Conservation (phyloP, 345 rosid species). For the Rhizophora mangle region DNA sequence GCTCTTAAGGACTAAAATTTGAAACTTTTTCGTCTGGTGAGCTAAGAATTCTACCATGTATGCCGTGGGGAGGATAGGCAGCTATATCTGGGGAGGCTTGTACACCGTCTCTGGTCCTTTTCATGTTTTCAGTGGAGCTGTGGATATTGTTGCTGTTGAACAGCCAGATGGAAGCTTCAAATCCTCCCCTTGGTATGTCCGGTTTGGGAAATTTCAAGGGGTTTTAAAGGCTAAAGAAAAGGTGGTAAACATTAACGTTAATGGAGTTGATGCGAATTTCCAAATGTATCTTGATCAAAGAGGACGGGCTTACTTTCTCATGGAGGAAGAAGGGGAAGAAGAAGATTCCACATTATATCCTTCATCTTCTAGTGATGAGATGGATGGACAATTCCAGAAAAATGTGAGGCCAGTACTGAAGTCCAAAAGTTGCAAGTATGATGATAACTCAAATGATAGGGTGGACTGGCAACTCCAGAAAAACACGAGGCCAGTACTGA, state of each 20-base stretch:
- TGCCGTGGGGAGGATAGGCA: slow-evolving; percentile 84
- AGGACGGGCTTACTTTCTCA: slow-evolving; percentile 85
- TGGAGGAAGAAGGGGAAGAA: slow-evolving; percentile 51
- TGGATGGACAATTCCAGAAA: slow-evolving; percentile 33
- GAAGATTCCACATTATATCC: slow-evolving; percentile 40
- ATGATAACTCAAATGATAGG: slow-evolving; percentile 40
- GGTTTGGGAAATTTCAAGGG: slow-evolving; percentile 96
- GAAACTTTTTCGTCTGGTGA: slow-evolving; percentile 20
- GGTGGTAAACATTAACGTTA: slow-evolving; percentile 56
- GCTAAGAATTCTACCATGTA: slow-evolving; percentile 40
- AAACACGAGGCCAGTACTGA: slow-evolving; percentile 30
- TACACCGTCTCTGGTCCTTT: slow-evolving; percentile 81
- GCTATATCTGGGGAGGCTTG: slow-evolving; percentile 78
- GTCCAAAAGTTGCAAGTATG: slow-evolving; percentile 51
- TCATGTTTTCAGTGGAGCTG: slow-evolving; percentile 98
- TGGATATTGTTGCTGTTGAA: slow-evolving; percentile 87
- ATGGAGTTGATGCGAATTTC: slow-evolving; percentile 66
- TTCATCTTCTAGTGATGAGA: slow-evolving; percentile 57
- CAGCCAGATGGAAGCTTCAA: slow-evolving; percentile 93
- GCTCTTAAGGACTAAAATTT: slow-evolving; percentile 17
- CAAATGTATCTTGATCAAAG: slow-evolving; percentile 81
- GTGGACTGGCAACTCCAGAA: slow-evolving; percentile 33
- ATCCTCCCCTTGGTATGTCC: slow-evolving; percentile 95
- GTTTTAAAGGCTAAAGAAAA: slow-evolving; percentile 71
- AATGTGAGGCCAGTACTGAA: slow-evolving; percentile 33